Evolutionary conservation across 1,284 basidiomycete genomes (phyloP), one percentile per base, ranked within the genome.

Genomic region (Melanopsichium pennsylvanicum): DNA sequence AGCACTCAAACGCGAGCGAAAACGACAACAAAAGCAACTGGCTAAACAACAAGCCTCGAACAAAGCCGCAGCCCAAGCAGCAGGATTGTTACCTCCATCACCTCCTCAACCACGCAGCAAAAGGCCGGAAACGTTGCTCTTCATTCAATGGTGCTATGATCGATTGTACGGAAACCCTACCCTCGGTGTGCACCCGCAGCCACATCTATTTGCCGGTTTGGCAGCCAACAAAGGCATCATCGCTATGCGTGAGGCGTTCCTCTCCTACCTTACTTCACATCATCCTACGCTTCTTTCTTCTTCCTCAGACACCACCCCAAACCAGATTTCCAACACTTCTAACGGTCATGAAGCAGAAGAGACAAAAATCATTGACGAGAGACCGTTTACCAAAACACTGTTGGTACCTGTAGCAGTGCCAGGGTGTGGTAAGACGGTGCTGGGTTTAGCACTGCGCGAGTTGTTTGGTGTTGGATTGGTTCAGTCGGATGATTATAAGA

Each of bases 401-500:
- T 87, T 99, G 49, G 85, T 93, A 0, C 93, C 96, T 0, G 83
- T 97, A 16, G 93, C 93, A 3, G 87, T 97, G 36, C 95, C 93
- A 19, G 94, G 95, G 3, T 92, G 90, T 78, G 95, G 94, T 89
- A 98, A 98, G 85, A 98, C 96, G 0, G 83, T 90, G 0, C 84
- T 98, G 10, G 86, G 90, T 0, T 83, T 96, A 5, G 92, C 93
- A 0, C 86, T 98, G 2, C 67, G 84, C 1, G 84, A 88, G 52
- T 84, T 98, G 1, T 96, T 93, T 72, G 90, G 85, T 0, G 93
- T 97, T 76, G 91, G 90, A 0, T 69, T 74, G 18, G 59, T 62
- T 0, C 95, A 98, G 80, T 92, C 90, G 74, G 96, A 99, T 81
- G 91, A 97, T 75, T 86, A 97, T 5, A 84, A 86, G 35, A 85